Percentiles rank a stretch among this genome's conserved stretches.
phyloP scores from a whole-genome alignment of 441 rosid species.

The Theobroma grandiflorum region DNA sequence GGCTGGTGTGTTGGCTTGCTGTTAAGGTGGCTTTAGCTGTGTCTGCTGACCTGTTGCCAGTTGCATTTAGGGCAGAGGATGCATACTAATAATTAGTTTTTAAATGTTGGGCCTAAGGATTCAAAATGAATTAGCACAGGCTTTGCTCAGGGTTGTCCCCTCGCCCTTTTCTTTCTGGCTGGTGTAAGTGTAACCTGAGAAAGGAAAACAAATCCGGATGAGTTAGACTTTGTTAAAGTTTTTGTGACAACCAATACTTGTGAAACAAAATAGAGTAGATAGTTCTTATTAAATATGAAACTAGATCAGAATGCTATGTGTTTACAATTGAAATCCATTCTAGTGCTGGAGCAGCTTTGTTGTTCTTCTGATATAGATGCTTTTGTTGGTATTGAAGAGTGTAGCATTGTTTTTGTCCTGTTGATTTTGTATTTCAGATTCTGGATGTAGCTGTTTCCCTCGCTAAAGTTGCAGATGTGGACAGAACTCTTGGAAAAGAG shows the following conservation, averaged over 20 bases:
- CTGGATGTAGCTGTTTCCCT: conserved; percentile 92
- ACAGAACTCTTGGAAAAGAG: conserved; percentile 72
- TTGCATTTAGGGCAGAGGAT: neutral
- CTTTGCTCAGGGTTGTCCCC: neutral
- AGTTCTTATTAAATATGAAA: neutral
- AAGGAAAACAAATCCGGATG: neutral
- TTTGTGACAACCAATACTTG: neutral
- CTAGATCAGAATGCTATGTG: neutral
- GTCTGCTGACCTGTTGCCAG: too few species aligned
- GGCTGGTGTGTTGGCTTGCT: too few species aligned
- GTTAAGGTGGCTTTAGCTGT: too few species aligned
- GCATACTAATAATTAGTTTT: neutral
- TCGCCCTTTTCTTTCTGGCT: neutral
- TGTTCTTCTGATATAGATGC: neutral
- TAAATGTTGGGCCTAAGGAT: neutral
- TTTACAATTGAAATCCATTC: neutral
- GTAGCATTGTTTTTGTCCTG: conserved; percentile 7
- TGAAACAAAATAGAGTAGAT: neutral
- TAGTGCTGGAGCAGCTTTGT: neutral
- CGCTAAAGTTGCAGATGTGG: conserved; percentile 95
- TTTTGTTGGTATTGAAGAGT: neutral
- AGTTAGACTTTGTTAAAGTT: neutral
- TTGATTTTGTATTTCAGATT: conserved; percentile 45
- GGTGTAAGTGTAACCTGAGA: neutral
- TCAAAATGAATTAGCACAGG: neutral